Base-by-base conservation (phyloP, 1,139 yeast species). In the Geotrichum phurueaensis region DNA sequence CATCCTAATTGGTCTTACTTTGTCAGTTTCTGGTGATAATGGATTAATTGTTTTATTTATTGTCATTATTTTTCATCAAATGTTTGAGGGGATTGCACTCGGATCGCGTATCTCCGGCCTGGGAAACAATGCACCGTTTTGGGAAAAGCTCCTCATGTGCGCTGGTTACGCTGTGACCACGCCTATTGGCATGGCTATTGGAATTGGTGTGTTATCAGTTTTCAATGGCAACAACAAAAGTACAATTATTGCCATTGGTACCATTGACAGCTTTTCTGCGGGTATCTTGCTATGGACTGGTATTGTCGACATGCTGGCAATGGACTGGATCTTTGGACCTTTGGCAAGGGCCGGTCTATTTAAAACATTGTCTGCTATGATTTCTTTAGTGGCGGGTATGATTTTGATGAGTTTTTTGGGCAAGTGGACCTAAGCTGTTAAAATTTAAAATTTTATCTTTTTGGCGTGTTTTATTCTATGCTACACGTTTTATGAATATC, bases 31-130 rank as follows among this genome's bases (percentile, higher is more conserved):
- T 22, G 84, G 88, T 48, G 86, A 83, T 64, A 94, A 88, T 69
- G 60, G 59, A 20, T 89, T 89, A 72, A 81, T 78, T 57, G 83
- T 91, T 7, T 78, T 91, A 56, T 90, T 89, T 73, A 81, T 87
- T 64, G 97, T 90, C 23, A 74, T 91, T 61, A 84, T 89, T 1
- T 91, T 91, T 82, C 97, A 91, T 74, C 97, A 91, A 76, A 81
- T 87, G 76, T 91, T 91, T 71, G 97, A 91, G 78, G 97, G 97
- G 64, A 79, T 89, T 60, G 97, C 96, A 67, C 78, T 89, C 67
- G 96, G 96, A 59, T 82, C 95, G 6, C 82, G 96, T 74, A 81
- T 89, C 62, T 80, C 82, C 47, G 82, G 87, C 10, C 18, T 53
- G 49, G 51, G 55, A 3, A 20, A 51, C 15, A 18, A 36, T 15